Conservation (phyloP, 1,139 yeast genomes). For the Suhomyces ambrosiae region DNA sequence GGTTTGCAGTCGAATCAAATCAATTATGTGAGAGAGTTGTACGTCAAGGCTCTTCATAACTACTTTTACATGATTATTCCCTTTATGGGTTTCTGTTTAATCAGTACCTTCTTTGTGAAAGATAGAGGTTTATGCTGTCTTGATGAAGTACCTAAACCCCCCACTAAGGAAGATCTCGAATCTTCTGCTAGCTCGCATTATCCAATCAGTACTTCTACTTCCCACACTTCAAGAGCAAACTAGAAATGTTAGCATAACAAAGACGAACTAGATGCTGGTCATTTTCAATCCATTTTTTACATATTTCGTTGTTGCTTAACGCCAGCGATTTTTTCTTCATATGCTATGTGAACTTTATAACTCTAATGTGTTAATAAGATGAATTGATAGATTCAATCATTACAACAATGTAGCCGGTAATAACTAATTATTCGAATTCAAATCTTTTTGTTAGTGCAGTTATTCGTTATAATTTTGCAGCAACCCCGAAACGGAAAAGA, state of each 20-base stretch:
- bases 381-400: neutral
- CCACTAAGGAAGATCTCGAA: slow-evolving; percentile 14
- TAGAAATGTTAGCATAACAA: slow-evolving; percentile 1
- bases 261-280: too few species aligned
- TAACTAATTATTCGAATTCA: too few species aligned
- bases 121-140: slow-evolving; percentile 47
- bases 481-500: slow-evolving; percentile 1
- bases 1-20: slow-evolving; percentile 29
- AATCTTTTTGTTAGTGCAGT: neutral
- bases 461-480: neutral
- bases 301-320: too few species aligned
- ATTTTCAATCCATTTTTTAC: too few species aligned
- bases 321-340: too few species aligned
- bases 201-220: slow-evolving; percentile 6
- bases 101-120: slow-evolving; percentile 36
- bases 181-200: slow-evolving; percentile 14
- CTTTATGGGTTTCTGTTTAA: slow-evolving; percentile 41
- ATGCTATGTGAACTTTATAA: too few species aligned
- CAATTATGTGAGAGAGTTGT: slow-evolving; percentile 30
- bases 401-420: neutral
- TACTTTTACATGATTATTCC: slow-evolving; percentile 48
- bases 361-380: neutral
- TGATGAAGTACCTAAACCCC: slow-evolving; percentile 32
- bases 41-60: slow-evolving; percentile 39
- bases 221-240: slow-evolving; percentile 7